Conservation (phyloP, 1,284 basidiomycete genomes). For the Boletus calvinii region DNA sequence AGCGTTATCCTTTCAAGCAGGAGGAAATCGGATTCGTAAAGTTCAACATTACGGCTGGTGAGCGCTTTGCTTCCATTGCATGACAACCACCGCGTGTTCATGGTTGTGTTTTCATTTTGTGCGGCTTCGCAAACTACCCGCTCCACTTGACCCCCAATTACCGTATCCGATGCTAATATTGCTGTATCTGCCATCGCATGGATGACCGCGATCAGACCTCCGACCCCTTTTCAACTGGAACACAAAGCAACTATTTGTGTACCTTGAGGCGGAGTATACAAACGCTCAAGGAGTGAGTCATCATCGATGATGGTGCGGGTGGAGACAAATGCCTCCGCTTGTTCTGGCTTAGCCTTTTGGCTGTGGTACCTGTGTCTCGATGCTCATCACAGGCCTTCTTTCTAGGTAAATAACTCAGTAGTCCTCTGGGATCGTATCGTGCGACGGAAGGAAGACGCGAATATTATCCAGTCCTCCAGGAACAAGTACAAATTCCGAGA, state of each 20-base stretch:
- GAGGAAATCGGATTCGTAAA: conserved; percentile 75
- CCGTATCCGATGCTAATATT: conserved; percentile 7
- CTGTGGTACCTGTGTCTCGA: conserved; percentile 7
- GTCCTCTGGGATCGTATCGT: conserved; percentile 93
- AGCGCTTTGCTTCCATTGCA: conserved; percentile 32
- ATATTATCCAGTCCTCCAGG: conserved; percentile 50
- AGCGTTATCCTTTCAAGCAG: conserved; percentile 53
- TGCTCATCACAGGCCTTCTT: conserved; percentile 14
- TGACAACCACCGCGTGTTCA: conserved; percentile 25
- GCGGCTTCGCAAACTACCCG: conserved; percentile 12
- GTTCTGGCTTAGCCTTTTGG: conserved; percentile 6
- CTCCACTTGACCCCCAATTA: conserved; percentile 22
- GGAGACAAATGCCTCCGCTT: conserved; percentile 8
- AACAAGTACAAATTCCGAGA: conserved; percentile 89
- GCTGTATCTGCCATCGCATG: conserved; percentile 1
- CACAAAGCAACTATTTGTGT: conserved; percentile 90
- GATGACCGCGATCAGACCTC: conserved; percentile 53
- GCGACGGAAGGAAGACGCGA: conserved; percentile 71
- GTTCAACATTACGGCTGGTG: conserved; percentile 78
- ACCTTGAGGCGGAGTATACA: conserved; percentile 77
- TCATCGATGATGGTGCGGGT: conserved; percentile 1
- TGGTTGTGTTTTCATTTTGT: conserved; percentile 29
- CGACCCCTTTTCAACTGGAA: conserved; percentile 89
- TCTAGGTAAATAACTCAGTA: conserved; percentile 75
- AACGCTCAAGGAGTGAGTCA: conserved; percentile 66